These are phyloP conservation scores for Dorcoceras hygrometricum DNA, from an alignment of 257 asterid genomes.

Conservation along the genomic window DNA sequence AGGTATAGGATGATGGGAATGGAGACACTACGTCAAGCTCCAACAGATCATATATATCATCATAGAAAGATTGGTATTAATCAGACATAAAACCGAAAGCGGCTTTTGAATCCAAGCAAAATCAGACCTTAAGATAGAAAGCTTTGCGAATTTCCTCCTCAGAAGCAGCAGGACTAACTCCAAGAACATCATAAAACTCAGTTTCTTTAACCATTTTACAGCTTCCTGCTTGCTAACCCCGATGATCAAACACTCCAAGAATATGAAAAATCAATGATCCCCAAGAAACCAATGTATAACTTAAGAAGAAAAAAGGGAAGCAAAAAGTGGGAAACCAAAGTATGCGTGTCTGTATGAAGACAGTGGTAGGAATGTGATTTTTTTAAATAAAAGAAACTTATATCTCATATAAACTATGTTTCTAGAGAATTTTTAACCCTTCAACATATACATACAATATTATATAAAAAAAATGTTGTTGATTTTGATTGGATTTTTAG, in stretches of 20 bases:
- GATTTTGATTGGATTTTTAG: too few species aligned
- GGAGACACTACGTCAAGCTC: not conserved
- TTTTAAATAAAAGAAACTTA: too few species aligned
- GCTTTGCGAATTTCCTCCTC: conserved; percentile 85
- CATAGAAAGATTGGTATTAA: too few species aligned
- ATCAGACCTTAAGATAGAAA: conserved; percentile 74
- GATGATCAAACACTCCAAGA: conserved; percentile 1
- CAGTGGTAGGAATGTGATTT: conserved; percentile 16
- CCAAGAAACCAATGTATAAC: conserved; percentile 27
- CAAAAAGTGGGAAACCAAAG: conserved; percentile 10
- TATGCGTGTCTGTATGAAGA: conserved; percentile 26
- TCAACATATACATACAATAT: too few species aligned
- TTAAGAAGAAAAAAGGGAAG: conserved; percentile 20
- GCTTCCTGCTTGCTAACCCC: not conserved
- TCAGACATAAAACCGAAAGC: not conserved
- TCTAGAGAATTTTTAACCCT: too few species aligned
- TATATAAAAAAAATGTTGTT: too few species aligned
- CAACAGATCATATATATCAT: not conserved
- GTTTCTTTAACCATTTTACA: conserved; percentile 82
- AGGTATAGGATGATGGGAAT: not conserved
- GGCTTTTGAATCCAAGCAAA: not conserved
- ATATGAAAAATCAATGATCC: not conserved
- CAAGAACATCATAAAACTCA: conserved; percentile 76
- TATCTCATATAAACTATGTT: too few species aligned
- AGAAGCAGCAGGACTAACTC: conserved; percentile 62